These are phyloP conservation scores for Inga laurina DNA, from an alignment of 306 rosid genomes.

Conservation along the genomic window DNA sequence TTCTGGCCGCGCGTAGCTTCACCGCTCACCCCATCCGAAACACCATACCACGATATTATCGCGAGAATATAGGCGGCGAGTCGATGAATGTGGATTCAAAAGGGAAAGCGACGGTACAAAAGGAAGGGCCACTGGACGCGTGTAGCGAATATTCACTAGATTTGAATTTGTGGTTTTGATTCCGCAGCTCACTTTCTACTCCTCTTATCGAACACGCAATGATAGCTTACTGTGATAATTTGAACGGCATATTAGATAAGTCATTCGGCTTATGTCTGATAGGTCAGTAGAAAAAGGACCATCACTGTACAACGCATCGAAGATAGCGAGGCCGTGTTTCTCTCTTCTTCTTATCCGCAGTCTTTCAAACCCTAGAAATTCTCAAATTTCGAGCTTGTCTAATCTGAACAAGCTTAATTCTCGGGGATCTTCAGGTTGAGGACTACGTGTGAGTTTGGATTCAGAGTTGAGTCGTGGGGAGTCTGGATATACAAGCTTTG, in stretches of 20 bases:
- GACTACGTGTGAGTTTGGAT: conserved; percentile 29
- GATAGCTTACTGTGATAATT: neutral
- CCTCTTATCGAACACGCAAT: conserved; percentile 17
- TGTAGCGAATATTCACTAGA: conserved; percentile 59
- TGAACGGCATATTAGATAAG: rapidly evolving
- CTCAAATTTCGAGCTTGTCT: conserved; percentile 35
- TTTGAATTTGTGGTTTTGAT: conserved; percentile 58
- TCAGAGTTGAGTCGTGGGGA: conserved; percentile 13
- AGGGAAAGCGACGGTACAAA: conserved; percentile 50
- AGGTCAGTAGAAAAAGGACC: conserved; percentile 45
- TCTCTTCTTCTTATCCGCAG: conserved; percentile 37
- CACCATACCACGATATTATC: neutral
- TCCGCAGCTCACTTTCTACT: conserved; percentile 32
- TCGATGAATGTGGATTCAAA: neutral
- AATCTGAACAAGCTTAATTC: conserved; percentile 8
- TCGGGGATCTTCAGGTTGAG: conserved; percentile 29
- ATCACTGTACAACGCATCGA: conserved; percentile 52
- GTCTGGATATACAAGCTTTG: neutral
- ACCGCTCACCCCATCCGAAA: neutral
- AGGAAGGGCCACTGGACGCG: conserved; percentile 59
- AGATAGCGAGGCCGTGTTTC: conserved; percentile 60
- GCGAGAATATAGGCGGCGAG: neutral
- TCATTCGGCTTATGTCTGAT: neutral
- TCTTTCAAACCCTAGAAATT: conserved; percentile 59
- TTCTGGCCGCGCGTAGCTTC: neutral